phyloP scores from a whole-genome alignment of 208 protist species.

The Leishmania braziliensis region DNA sequence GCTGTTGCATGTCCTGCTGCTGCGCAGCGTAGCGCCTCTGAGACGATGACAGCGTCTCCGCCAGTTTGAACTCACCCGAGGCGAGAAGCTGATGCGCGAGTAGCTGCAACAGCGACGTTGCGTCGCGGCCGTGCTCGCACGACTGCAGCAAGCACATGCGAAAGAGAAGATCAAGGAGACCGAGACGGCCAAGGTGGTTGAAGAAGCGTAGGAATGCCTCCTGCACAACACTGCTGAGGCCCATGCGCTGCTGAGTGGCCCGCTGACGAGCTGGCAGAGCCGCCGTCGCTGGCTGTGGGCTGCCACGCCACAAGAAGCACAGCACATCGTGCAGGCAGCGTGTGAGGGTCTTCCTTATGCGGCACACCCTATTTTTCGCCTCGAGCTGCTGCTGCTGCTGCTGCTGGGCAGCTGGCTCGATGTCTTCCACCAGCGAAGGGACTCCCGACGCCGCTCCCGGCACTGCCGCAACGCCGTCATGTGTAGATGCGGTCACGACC shows the following conservation, averaged over 20 bases:
- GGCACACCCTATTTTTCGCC: neutral
- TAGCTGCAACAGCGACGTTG: constrained; percentile 59
- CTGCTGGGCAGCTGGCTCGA: neutral
- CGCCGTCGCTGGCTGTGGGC: constrained; percentile 16
- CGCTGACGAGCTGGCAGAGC: constrained; percentile 27
- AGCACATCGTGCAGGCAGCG: constrained; percentile 36
- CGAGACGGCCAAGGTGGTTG: constrained; percentile 48
- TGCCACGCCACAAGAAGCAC: constrained; percentile 34
- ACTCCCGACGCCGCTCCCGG: neutral
- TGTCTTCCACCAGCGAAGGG: neutral
- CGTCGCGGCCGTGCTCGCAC: constrained; percentile 61
- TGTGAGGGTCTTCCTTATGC: constrained; percentile 9
- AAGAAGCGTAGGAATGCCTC: constrained; percentile 35
- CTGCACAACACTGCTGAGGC: constrained; percentile 5
- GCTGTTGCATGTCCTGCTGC: constrained; percentile 7
- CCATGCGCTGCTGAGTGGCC: constrained; percentile 13
- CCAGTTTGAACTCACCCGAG: constrained; percentile 34
- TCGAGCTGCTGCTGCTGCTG: neutral
- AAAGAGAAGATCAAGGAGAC: constrained; percentile 57
- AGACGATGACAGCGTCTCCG: constrained; percentile 20
- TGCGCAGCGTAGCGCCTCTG: constrained; percentile 19
- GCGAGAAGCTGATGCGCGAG: constrained; percentile 56
- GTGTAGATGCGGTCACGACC: neutral
- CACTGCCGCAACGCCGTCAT: neutral
- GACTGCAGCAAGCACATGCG: constrained; percentile 43